Conservation (phyloP, 2,329 filamentous ascomycete species). For the Fusarium duplospermum region DNA sequence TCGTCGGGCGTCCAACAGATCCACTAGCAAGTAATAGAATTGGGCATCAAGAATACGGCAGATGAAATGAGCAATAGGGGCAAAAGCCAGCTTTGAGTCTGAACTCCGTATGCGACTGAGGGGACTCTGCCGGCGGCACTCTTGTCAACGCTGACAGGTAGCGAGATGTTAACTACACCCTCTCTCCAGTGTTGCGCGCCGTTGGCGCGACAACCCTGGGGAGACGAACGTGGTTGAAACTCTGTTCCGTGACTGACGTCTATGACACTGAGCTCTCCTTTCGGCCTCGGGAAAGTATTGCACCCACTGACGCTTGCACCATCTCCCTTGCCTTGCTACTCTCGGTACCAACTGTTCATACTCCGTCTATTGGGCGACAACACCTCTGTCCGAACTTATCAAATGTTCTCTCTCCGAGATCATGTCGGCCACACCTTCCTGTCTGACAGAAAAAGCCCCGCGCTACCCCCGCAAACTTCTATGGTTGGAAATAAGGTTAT, state of each 20-base stretch:
- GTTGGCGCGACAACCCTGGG: neutral
- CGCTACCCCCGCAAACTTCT: neutral
- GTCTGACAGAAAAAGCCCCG: neutral
- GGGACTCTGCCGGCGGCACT: neutral
- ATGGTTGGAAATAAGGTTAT: neutral
- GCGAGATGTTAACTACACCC: neutral
- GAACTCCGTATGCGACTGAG: neutral
- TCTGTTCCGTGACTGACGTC: neutral
- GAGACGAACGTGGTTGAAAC: neutral
- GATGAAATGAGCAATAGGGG: neutral
- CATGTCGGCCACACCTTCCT: neutral
- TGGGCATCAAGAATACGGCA: neutral
- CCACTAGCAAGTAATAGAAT: neutral
- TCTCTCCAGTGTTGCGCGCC: neutral
- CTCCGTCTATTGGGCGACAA: neutral
- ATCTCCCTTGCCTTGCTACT: neutral
- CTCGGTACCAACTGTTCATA: neutral
- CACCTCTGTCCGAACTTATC: neutral
- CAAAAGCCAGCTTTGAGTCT: neutral
- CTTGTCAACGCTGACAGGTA: neutral
- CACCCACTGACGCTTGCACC: neutral
- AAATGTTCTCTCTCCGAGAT: neutral
- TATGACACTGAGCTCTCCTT: neutral
- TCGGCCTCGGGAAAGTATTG: neutral
- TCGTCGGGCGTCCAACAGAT: neutral